Evolutionary conservation across 805 yeast genomes (phyloP).

Genomic region (Saturnispora hagleri): DNA sequence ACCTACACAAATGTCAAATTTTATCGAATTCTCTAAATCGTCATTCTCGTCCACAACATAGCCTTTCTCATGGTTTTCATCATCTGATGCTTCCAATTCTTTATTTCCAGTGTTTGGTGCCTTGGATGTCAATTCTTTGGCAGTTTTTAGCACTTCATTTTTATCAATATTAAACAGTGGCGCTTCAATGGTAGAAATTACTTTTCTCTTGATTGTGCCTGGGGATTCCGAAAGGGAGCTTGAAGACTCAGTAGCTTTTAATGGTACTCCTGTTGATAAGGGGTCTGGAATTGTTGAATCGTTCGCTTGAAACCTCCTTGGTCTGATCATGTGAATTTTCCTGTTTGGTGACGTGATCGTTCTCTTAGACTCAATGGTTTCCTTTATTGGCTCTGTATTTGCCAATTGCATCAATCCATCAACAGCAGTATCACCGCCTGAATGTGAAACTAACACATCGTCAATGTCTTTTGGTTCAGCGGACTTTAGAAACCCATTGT

Average conservation of each 20-base stretch:
- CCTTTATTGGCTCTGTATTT: neutral
- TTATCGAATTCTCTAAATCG: conserved; percentile 18
- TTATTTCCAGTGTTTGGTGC: neutral
- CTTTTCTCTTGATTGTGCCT: conserved; percentile 18
- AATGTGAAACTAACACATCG: neutral
- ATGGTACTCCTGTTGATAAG: conserved; percentile 7
- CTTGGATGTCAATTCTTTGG: neutral
- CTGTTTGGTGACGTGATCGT: conserved; percentile 30
- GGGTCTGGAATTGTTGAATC: conserved; percentile 22
- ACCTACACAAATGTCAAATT: conserved; percentile 63
- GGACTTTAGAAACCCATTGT: neutral
- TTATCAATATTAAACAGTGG: conserved; percentile 42
- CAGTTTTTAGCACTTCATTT: neutral
- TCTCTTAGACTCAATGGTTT: conserved; percentile 3
- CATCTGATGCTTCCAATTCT: neutral
- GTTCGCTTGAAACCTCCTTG: conserved; percentile 29
- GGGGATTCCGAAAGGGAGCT: conserved; percentile 23
- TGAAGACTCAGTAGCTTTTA: conserved; percentile 6
- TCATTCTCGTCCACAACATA: neutral
- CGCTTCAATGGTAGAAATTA: conserved; percentile 31
- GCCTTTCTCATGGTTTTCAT: neutral
- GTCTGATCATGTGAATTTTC: conserved; percentile 34
- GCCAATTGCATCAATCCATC: neutral
- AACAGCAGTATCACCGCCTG: neutral
- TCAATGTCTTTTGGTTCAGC: conserved; percentile 2